Percentiles rank a stretch among this genome's conserved stretches.
Evolutionary conservation across 768 basidiomycete species (phyloP).

Genomic region (Macrolepiota fuliginosa): DNA sequence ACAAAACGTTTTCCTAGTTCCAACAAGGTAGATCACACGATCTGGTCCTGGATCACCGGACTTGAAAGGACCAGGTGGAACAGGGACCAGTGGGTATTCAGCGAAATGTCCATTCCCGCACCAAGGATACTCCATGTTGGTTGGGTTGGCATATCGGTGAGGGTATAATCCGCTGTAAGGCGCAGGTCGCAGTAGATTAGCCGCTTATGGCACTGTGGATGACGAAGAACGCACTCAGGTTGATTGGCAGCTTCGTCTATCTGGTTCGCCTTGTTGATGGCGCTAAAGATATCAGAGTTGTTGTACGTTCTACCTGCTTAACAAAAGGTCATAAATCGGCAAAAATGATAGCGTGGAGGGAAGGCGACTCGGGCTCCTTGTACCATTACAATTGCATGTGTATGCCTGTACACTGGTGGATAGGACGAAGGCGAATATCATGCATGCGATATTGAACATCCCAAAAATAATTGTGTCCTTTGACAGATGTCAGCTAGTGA

Average conservation of each 20-base stretch:
- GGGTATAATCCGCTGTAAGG: background rate
- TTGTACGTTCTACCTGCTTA: background rate
- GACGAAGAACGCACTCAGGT: background rate
- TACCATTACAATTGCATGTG: background rate
- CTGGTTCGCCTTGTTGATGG: background rate
- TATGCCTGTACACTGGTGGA: background rate
- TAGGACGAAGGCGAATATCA: background rate
- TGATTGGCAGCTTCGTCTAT: slow-evolving; percentile 8
- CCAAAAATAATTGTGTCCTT: background rate
- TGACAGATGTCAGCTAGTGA: background rate
- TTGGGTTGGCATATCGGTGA: background rate
- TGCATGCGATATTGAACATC: background rate
- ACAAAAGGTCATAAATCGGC: background rate
- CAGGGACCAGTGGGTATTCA: background rate
- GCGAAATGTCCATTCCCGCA: slow-evolving; percentile 3
- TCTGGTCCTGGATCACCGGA: background rate
- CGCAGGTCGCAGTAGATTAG: background rate
- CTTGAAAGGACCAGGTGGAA: slow-evolving; percentile 7
- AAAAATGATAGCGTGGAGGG: background rate
- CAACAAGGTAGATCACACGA: slow-evolving; percentile 6
- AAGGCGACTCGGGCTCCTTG: background rate
- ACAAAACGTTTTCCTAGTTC: slow-evolving; percentile 1
- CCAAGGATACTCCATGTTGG: background rate
- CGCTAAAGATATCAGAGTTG: slow-evolving; percentile 1
- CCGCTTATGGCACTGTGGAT: background rate